Conservation (phyloP, 192 early-diverging fungal species). For the Spizellomyces punctatus region DNA sequence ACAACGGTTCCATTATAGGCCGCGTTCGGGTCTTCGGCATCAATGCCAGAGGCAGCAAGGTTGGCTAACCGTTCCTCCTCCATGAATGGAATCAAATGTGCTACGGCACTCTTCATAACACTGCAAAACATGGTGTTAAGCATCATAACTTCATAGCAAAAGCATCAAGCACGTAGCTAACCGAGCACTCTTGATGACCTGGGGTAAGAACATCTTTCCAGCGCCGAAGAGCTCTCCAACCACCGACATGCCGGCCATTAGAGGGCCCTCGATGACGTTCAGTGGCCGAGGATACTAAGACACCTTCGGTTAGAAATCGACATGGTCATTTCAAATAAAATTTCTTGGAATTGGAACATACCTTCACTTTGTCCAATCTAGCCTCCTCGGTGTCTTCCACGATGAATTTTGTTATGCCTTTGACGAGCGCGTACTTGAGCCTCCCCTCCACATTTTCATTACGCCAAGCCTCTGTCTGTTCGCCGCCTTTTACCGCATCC, state of each 20-base stretch:
- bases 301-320: not conserved
- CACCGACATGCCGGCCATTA: constrained; percentile 92
- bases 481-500: constrained; percentile 47
- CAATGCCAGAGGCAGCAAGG: constrained; percentile 54
- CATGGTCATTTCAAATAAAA: not conserved
- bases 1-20: constrained; percentile 88
- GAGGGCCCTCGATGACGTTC: constrained; percentile 94
- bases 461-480: constrained; percentile 87
- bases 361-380: constrained; percentile 61
- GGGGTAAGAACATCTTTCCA: constrained; percentile 98
- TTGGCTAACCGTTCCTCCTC: constrained; percentile 83
- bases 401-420: constrained; percentile 93
- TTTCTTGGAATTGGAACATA: not conserved
- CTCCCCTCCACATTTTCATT: constrained; percentile 69
- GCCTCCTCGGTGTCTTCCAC: constrained; percentile 95
- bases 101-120: constrained; percentile 98
- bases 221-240: constrained; percentile 94
- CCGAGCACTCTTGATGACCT: constrained; percentile 89
- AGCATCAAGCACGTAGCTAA: not conserved
- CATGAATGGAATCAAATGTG: constrained; percentile 93
- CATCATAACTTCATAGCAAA: not conserved
- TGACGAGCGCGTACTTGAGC: constrained; percentile 83
- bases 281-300: constrained; percentile 80
- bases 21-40: constrained; percentile 59
- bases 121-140: constrained; percentile 31